These are phyloP conservation scores for Canariomyces notabilis DNA, from an alignment of 2,329 filamentous ascomycete species.

Conservation along the genomic window DNA sequence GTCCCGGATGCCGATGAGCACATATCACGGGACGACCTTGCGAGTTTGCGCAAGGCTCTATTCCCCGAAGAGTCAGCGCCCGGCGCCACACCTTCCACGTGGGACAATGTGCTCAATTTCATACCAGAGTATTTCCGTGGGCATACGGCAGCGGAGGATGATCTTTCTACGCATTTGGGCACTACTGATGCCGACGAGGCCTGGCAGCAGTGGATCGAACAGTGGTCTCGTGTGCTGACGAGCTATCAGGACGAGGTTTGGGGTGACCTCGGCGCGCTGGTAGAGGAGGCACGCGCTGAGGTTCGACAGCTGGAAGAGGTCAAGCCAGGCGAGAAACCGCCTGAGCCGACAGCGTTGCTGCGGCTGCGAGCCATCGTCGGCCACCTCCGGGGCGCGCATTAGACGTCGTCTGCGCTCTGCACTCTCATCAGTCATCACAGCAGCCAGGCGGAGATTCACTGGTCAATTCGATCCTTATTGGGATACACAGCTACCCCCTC, in stretches of 20 bases:
- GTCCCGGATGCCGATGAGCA: constrained; percentile 25
- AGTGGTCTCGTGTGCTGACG: constrained; percentile 53
- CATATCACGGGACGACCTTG: constrained; percentile 28
- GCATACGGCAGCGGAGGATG: constrained; percentile 4
- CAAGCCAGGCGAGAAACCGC: constrained; percentile 21
- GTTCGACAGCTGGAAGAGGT: constrained; percentile 39
- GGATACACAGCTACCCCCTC: no score
- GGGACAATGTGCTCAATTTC: constrained; percentile 48
- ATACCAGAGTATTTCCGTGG: constrained; percentile 36
- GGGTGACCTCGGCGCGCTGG: constrained; percentile 56
- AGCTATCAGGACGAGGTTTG: constrained; percentile 63
- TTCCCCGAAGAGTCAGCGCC: constrained; percentile 29
- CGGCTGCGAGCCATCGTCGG: constrained; percentile 37
- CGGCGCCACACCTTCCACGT: constrained; percentile 26
- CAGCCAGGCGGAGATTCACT: neutral
- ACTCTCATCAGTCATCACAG: no score
- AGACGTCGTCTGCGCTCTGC: neutral
- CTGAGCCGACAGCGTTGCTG: constrained; percentile 33
- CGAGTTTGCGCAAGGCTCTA: constrained; percentile 34
- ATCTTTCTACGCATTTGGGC: constrained; percentile 35
- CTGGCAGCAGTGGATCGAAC: constrained; percentile 44
- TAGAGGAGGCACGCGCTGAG: constrained; percentile 52
- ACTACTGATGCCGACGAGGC: constrained; percentile 35
- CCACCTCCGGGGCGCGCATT: constrained; percentile 32
- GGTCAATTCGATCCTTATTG: neutral